Base-by-base conservation (phyloP, 1,284 basidiomycete species). In the Leucoagaricus sp. region DNA sequence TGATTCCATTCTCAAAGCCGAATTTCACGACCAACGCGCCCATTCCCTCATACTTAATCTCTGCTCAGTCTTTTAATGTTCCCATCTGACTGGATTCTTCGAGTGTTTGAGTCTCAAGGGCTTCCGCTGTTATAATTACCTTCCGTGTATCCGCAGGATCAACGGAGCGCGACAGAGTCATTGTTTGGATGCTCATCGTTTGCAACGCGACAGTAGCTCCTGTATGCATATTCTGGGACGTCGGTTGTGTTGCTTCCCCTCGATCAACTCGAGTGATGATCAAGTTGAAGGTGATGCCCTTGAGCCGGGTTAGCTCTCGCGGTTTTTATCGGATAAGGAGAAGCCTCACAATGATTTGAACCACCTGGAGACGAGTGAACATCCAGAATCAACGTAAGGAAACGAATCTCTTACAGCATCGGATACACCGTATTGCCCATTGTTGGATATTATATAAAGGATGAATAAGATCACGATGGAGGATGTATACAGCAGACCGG, bases 251-350 rank as follows among this genome's bases (percentile, higher is more conserved):
- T 9, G 61, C 58, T 31, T 65, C 63, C 25, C 64, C 66, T 10
- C 70, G 65, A 58, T 71, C 65, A 25, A 70, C 67, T 38, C 67
- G 67, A 21, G 69, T 69, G 52, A 73, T 72, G 45, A 74, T 73
- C 26, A 74, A 62, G 49, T 76, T 75, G 64, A 75, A 75, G n/a
- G 71, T 72, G 46, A 76, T 75, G n/a, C 70, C 74, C 68, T 72
- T 47, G n/a, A 29, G n/a, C 17, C 10, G 13, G 5, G 21, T n/a
- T 38, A 28, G 17, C n/a, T n/a, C n/a, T n/a, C 8, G 31, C 13
- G 17, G 36, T 38, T n/a, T 4, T 15, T 38, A 38, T 38, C 13
- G 13, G 13, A 38, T 38, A 15, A 38, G 36, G 4, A 8, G 36
- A n/a, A 26, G 31, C 60, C 67, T 60, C 53, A 70, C 71, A 55